Base-by-base conservation (phyloP, 2,329 filamentous ascomycete genomes). In the Fusarium devonianum region DNA sequence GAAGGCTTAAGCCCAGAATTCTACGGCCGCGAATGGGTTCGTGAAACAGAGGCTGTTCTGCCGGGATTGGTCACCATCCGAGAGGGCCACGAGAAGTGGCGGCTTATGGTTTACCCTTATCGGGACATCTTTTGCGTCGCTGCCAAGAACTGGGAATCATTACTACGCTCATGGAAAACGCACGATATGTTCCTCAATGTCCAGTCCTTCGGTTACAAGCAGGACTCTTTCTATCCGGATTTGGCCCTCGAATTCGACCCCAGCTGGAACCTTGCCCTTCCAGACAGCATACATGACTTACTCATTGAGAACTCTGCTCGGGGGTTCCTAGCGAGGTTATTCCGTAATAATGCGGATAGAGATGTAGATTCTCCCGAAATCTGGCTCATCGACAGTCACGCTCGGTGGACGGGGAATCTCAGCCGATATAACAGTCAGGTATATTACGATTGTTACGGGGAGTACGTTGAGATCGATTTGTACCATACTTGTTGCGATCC, bases 71-170 rank as follows among this genome's bases (percentile, higher is more conserved):
- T 33, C 11, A 16, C 16, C n/a, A 21, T 44, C 9, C 30, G 19
- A 2, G 23, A 28, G 3, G 17, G n/a, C 9, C 10, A 28, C 4
- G 16, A 0, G 1, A 5, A 21, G 3, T 40, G n/a, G 18, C 13
- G 10, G 2, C 19, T 25, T 1, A 16, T 34, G 0, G 34, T 45
- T 1, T 17, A 19, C 5, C 45, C 51, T 6, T 1, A 3, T 4
- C 5, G 1, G 0, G 45, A 46, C 6, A 51, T 56, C 1, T 46
- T 51, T 5, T 56, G 51, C 0, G 18, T 56, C 4, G n/a, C 9
- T 8, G 1, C 26, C 5, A 11, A 9, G 5, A n/a, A 11, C 12
- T 23, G 36, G 6, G 11, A 30, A 28, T n/a, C 13, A 3, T 10
- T 3, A 5, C n/a, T 10, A 13, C 2, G 5, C 18, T 13, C 17